Base-by-base conservation (phyloP, 2,329 filamentous ascomycete genomes). In the Dryadomyces quercus-mongolicae region DNA sequence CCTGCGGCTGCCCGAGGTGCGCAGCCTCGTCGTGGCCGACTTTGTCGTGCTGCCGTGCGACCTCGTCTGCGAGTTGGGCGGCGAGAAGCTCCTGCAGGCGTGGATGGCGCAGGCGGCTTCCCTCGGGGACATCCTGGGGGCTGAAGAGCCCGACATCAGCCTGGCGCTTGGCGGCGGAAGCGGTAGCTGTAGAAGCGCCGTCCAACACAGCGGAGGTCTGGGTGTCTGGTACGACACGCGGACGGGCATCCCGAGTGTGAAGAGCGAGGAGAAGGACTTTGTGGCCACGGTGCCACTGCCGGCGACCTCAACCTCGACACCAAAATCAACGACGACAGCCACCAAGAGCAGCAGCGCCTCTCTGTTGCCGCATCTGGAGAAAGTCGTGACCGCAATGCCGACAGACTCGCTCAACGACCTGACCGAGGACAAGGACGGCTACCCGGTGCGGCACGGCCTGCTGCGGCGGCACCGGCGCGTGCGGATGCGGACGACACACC, bases 11-110 rank as follows among this genome's bases (percentile, higher is more conserved):
- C 85, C 88, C 1, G 87, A 95, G 66, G 82, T 97, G 47, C 84
- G 86, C 64, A 74, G 76, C n/a, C 76, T 82, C 8, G 81, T 98
- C 62, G 89, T 81, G 53, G 82, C 83, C 13, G 89, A 98, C 69
- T 97, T 98, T 64, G 73, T 96, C 25, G 81, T 97, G 3, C 74
- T 98, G 4, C 92, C 93, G 0, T 98, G 93, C 68, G 93, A 98
- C 66, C 74, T 98, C 7, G 83, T 98, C 43, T 96, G 90, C 66
- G 91, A 95, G 64, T 73, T 97, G 16, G 84, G 86, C 2, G 91
- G 90, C 13, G 86, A 90, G 62, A 81, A 84, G 58, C 75, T 97
- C 21, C 71, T 95, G 2, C 89, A 96, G 67, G 82, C 91, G 57
- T 98, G 93, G 90, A 91, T 96, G 85, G 81, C 91, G 34, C 82